phyloP scores from a whole-genome alignment of 202 grass and related monocot species.

The Tripidium arundinaceum region DNA sequence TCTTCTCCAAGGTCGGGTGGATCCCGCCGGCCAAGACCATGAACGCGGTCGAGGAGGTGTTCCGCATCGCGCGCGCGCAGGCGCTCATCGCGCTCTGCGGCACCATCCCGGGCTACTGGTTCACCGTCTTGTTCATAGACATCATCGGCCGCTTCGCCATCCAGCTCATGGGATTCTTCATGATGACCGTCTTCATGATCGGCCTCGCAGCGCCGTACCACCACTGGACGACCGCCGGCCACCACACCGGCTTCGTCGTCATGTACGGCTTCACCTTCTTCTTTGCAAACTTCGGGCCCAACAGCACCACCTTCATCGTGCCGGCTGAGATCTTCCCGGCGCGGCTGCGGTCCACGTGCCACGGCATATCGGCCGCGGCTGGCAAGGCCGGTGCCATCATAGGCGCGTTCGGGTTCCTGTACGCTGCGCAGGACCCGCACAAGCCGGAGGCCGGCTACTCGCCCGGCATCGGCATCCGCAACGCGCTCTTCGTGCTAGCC shows the following conservation, averaged over 20 bases:
- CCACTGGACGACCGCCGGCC: conserved; percentile 54
- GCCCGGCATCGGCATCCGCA: conserved; percentile 47
- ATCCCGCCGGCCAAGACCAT: conserved; percentile 57
- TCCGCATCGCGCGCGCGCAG: conserved; percentile 53
- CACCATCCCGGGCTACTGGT: conserved; percentile 70
- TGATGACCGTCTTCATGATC: conserved; percentile 92
- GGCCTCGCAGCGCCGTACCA: conserved; percentile 69
- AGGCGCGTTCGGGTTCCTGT: conserved; percentile 59
- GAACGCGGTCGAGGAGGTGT: conserved; percentile 65
- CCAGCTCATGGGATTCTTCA: conserved; percentile 63
- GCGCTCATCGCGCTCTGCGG: conserved; percentile 73
- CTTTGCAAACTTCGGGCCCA: conserved; percentile 90
- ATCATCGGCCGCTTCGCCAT: conserved; percentile 67
- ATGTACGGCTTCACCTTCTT: conserved; percentile 87
- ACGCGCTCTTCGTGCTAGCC: conserved; percentile 62
- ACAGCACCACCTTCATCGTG: conserved; percentile 79
- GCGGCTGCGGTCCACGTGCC: conserved; percentile 67
- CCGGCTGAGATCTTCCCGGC: conserved; percentile 86
- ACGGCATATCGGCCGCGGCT: conserved; percentile 63
- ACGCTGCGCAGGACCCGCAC: conserved; percentile 51
- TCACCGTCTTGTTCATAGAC: conserved; percentile 75
- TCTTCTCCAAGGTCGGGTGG: conserved; percentile 60
- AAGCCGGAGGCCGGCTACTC: conserved; percentile 53
- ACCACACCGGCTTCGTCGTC: conserved; percentile 67
- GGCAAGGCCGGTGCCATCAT: conserved; percentile 72